phyloP scores from a whole-genome alignment of 2,329 filamentous ascomycete species.

The Diaporthe vaccinii region DNA sequence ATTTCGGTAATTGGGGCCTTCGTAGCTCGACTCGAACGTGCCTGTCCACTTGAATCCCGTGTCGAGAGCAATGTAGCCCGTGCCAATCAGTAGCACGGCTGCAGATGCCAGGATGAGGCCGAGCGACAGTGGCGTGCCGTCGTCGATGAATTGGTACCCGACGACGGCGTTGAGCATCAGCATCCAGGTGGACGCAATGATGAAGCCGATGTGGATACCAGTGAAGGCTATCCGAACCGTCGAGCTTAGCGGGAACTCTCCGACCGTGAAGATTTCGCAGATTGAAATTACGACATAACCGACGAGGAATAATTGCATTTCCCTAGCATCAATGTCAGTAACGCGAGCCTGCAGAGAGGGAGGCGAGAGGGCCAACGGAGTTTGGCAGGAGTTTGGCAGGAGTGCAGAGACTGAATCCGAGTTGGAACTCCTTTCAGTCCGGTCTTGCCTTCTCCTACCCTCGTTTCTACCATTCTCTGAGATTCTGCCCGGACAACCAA shows the following conservation, averaged over 20 bases:
- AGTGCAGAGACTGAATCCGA: not conserved
- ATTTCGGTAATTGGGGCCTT: slow-evolving; percentile 72
- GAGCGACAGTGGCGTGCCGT: slow-evolving; percentile 88
- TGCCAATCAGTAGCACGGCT: slow-evolving; percentile 83
- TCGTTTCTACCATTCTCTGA: not conserved
- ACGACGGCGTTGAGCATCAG: slow-evolving; percentile 92
- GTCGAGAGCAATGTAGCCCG: slow-evolving; percentile 95
- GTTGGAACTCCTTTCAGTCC: not conserved
- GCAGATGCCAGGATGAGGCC: slow-evolving; percentile 81
- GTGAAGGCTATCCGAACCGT: slow-evolving; percentile 85
- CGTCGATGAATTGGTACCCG: slow-evolving; percentile 93
- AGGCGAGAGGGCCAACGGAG: not conserved
- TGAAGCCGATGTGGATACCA: slow-evolving; percentile 89
- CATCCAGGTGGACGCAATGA: slow-evolving; percentile 90
- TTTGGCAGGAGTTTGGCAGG: slow-evolving; percentile 23
- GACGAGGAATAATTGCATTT: slow-evolving; percentile 94
- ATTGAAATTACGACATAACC: slow-evolving; percentile 90
- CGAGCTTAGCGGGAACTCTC: slow-evolving; percentile 82
- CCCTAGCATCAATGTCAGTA: slow-evolving; percentile 65
- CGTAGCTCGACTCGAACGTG: slow-evolving; percentile 76
- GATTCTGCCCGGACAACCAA: slow-evolving; percentile 8
- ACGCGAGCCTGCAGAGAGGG: not conserved
- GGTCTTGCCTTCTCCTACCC: not conserved
- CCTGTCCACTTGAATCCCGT: slow-evolving; percentile 89
- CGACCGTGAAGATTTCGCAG: slow-evolving; percentile 96